Evolutionary conservation across 768 basidiomycete genomes (phyloP), one percentile per base, ranked within the genome.

Genomic region (Coprinopsis marcescibilis): DNA sequence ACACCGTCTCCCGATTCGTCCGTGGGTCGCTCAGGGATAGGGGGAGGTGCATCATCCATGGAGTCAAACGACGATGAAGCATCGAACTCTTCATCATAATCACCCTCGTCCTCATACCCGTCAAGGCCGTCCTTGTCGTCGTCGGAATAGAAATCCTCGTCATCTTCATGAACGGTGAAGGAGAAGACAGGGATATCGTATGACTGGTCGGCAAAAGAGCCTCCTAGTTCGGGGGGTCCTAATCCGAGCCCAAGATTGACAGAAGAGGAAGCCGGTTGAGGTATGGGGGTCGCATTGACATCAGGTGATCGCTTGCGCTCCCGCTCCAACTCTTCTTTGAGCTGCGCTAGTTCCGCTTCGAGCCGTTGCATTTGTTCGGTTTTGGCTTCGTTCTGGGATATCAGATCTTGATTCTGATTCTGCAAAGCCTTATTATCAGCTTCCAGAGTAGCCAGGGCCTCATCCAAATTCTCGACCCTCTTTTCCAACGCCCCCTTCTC

Each of bases 41-140:
- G 41, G 45, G 42, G 44, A 20, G 25, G 29, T 19, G 21, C 36
- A 24, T 15, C 43, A 43, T 81, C 77, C 24, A 66, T 64, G 3
- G 79, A 81, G 23, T 68, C 75, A 38, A 75, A 70, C 5, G 80
- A 82, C 6, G 80, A 81, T 3, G 75, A 75, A 2, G 73, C 68
- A 36, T 61, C 63, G 3, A 73, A 74, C 2, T 72, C 68, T 35
- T 60, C 63, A 54, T 83, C 78, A 1, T 69, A 72, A 43, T 80
- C 80, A 2, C 75, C 79, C 46, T 83, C 84, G 45, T 85, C 84
- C 58, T 87, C 85, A 47, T 86, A 88, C 23, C 80, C 72, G 34
- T 70, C 76, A 26, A 87, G 65, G 17, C 69, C 80, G 50, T 80
- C n/a, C n/a, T n/a, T 70, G n/a, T 82, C 78, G 24, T 75, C 75